These are phyloP conservation scores for Lecanicillium sp. DNA, from an alignment of 2,329 filamentous ascomycete genomes.

Conservation along the genomic window DNA sequence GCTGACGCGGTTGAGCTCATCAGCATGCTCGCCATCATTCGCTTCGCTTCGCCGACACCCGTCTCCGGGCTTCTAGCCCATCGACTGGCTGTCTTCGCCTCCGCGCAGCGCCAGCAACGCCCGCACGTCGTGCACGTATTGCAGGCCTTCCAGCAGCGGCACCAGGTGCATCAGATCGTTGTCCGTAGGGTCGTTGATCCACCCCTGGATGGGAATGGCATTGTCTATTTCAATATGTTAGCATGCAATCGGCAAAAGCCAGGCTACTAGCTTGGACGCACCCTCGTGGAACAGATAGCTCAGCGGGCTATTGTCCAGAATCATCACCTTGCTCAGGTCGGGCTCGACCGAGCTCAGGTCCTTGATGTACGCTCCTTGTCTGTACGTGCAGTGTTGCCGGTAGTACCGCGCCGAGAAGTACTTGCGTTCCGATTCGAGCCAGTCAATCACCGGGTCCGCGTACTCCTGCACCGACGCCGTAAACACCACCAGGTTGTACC, in stretches of 20 bases:
- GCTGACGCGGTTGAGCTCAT: conserved; percentile 14
- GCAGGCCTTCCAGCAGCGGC: conserved; percentile 85
- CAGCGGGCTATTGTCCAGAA: conserved; percentile 95
- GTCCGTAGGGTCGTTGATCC: conserved; percentile 98
- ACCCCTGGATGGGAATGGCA: conserved; percentile 96
- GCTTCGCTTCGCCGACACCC: not conserved
- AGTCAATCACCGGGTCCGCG: conserved; percentile 97
- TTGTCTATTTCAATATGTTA: conserved; percentile 62
- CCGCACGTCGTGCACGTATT: conserved; percentile 94
- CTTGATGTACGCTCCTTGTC: conserved; percentile 96
- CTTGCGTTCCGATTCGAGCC: conserved; percentile 93
- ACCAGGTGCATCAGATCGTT: conserved; percentile 90
- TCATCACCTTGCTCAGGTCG: conserved; percentile 96
- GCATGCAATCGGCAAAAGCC: not conserved
- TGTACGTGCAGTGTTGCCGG: conserved; percentile 91
- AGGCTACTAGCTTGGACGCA: conserved; percentile 27
- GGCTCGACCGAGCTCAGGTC: conserved; percentile 94
- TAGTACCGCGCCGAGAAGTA: conserved; percentile 94
- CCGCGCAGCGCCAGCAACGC: conserved; percentile 82
- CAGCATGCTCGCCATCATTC: conserved; percentile 12
- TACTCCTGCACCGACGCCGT: conserved; percentile 98
- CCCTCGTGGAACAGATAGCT: conserved; percentile 99
- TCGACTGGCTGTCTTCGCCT: conserved; percentile 68
- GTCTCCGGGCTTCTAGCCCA: conserved; percentile 24
- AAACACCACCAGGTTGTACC: conserved; percentile 96